Conservation (phyloP, 2,329 filamentous ascomycete genomes). For the Aspergillus sp. region DNA sequence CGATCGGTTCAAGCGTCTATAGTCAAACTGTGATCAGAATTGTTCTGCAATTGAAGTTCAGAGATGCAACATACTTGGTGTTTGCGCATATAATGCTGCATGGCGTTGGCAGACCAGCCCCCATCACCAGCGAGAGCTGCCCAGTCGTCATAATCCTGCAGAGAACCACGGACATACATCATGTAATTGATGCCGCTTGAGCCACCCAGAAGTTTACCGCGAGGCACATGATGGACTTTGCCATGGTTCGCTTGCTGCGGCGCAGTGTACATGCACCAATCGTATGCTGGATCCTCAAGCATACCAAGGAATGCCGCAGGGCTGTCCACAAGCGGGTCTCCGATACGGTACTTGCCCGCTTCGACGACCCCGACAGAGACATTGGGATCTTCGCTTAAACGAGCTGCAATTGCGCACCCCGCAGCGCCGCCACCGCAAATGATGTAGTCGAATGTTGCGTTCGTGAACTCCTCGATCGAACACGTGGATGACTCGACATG, state of each 20-base stretch:
- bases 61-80: slow-evolving; percentile 7
- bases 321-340: slow-evolving; percentile 19
- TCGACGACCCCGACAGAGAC: slow-evolving; percentile 38
- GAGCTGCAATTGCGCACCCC: slow-evolving; percentile 35
- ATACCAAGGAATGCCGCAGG: slow-evolving; percentile 15
- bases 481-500: slow-evolving; percentile 2
- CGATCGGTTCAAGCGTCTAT: slow-evolving; percentile 19
- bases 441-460: slow-evolving; percentile 20
- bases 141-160: slow-evolving; percentile 26
- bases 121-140: slow-evolving; percentile 18
- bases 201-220: slow-evolving; percentile 26
- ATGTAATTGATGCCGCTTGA: slow-evolving; percentile 28
- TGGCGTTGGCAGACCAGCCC: slow-evolving; percentile 16
- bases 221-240: slow-evolving; percentile 14
- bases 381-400: slow-evolving; percentile 35
- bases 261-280: slow-evolving; percentile 24
- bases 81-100: slow-evolving; percentile 17
- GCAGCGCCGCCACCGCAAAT: slow-evolving; percentile 48
- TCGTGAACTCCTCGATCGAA: slow-evolving; percentile 7
- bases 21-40: slow-evolving; percentile 6
- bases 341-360: slow-evolving; percentile 29
- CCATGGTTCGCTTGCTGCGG: slow-evolving; percentile 18
- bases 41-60: not conserved
- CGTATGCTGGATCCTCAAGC: slow-evolving; percentile 25
- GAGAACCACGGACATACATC: slow-evolving; percentile 34